Evolutionary conservation across 441 rosid species (phyloP).

Genomic region (Gossypium trilobum): DNA sequence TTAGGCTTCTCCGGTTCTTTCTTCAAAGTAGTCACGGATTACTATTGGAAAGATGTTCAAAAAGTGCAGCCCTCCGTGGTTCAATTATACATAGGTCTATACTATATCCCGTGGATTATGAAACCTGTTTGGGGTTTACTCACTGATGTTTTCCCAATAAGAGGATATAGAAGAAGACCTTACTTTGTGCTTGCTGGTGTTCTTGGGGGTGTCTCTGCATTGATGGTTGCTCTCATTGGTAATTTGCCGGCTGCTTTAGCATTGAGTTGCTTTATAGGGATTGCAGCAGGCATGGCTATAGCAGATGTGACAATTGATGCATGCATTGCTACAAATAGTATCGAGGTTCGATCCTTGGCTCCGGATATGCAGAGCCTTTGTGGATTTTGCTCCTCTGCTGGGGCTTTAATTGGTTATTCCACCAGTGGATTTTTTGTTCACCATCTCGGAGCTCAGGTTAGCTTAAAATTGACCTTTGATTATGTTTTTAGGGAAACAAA

Average conservation of each 20-base stretch:
- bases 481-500: not conserved
- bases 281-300: slow-evolving; percentile 59
- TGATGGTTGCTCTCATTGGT: slow-evolving; percentile 36
- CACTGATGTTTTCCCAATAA: slow-evolving; percentile 62
- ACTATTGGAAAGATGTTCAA: slow-evolving; percentile 12
- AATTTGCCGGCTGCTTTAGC: slow-evolving; percentile 43
- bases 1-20: slow-evolving; percentile 63
- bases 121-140: slow-evolving; percentile 76
- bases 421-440: slow-evolving; percentile 51
- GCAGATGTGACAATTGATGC: slow-evolving; percentile 84
- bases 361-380: slow-evolving; percentile 83
- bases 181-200: slow-evolving; percentile 62
- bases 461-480: not conserved
- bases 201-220: slow-evolving; percentile 43
- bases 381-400: slow-evolving; percentile 62
- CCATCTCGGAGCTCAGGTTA: slow-evolving; percentile 66
- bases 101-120: slow-evolving; percentile 75
- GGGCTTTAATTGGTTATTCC: slow-evolving; percentile 53
- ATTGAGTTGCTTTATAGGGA: slow-evolving; percentile 49
- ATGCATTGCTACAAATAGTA: slow-evolving; percentile 65
- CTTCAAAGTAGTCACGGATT: slow-evolving; percentile 40
- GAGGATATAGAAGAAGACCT: slow-evolving; percentile 62
- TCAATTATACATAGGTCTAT: slow-evolving; percentile 32
- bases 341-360: slow-evolving; percentile 43
- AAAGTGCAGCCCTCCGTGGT: slow-evolving; percentile 12